These are phyloP conservation scores for Trametes pubescens DNA, from an alignment of 1,284 basidiomycete species.

Conservation along the genomic window DNA sequence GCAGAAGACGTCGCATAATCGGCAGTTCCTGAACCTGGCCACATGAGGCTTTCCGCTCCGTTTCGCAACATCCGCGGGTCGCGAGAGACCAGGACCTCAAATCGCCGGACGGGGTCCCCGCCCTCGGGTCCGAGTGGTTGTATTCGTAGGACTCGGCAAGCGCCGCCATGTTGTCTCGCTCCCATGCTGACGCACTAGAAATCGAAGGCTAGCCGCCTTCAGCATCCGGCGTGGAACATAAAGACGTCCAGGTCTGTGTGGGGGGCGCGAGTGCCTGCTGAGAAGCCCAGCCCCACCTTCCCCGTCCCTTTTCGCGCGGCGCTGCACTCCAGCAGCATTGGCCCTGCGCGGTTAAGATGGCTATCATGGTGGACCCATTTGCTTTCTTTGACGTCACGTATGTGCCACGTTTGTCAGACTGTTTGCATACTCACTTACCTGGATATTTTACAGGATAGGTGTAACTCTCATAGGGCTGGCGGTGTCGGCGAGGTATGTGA, in stretches of 20 bases:
- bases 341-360: slow-evolving; percentile 13
- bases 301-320: slow-evolving; percentile 4
- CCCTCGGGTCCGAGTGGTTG: slow-evolving; percentile 9
- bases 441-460: slow-evolving; percentile 3
- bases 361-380: slow-evolving; percentile 16
- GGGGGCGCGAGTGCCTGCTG: neutral
- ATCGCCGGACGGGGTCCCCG: neutral
- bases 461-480: slow-evolving; percentile 12
- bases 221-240: slow-evolving; percentile 14
- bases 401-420: neutral
- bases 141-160: slow-evolving; percentile 10
- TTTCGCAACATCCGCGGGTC: neutral
- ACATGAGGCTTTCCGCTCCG: neutral
- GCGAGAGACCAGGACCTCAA: neutral
- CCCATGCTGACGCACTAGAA: slow-evolving; percentile 18
- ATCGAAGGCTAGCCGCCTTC: slow-evolving; percentile 8
- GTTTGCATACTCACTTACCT: neutral
- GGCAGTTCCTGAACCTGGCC: neutral
- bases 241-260: slow-evolving; percentile 2
- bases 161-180: slow-evolving; percentile 8
- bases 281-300: slow-evolving; percentile 5
- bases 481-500: slow-evolving; percentile 10
- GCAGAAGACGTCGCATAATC: neutral
- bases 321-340: neutral
- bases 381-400: slow-evolving; percentile 24